Evolutionary conservation across 768 basidiomycete species (phyloP).

Genomic region (Mycena alexandri): DNA sequence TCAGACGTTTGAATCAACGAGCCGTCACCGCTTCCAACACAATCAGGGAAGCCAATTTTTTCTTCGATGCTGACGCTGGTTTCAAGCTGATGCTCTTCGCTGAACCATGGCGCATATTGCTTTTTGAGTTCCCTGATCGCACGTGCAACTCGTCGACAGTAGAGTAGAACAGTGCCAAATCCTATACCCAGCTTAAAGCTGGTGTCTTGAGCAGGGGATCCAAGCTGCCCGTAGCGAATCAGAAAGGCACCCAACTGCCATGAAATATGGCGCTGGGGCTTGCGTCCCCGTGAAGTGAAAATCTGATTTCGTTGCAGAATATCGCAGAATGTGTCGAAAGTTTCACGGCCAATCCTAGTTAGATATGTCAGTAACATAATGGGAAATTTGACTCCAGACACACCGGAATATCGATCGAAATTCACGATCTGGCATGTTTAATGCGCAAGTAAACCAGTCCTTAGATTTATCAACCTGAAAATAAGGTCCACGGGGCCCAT

Average conservation of each 20-base stretch:
- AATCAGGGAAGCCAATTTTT: conserved; percentile 17
- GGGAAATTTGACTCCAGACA: background rate
- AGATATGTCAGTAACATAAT: background rate
- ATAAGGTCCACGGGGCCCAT: no score
- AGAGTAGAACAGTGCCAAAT: conserved; percentile 40
- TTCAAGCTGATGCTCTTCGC: conserved; percentile 17
- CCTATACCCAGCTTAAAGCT: conserved; percentile 38
- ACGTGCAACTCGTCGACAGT: conserved; percentile 38
- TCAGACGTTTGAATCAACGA: conserved; percentile 13
- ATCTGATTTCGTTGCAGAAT: conserved; percentile 35
- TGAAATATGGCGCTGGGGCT: conserved; percentile 40
- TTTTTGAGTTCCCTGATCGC: conserved; percentile 18
- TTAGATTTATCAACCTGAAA: no score
- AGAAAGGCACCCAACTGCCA: no score
- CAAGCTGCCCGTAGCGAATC: conserved; percentile 39
- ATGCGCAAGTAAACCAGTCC: conserved; percentile 22
- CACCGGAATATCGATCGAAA: conserved; percentile 30
- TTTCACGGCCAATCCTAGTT: conserved; percentile 14
- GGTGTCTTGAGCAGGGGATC: conserved; percentile 27
- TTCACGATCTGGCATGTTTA: conserved; percentile 19
- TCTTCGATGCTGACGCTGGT: conserved; percentile 5
- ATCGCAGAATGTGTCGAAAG: conserved; percentile 29
- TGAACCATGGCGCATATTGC: conserved; percentile 14
- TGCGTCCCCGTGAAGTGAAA: conserved; percentile 31
- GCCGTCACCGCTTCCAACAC: conserved; percentile 20